Percentiles rank a stretch among this genome's conserved stretches.
Conservation (phyloP, 768 basidiomycete genomes). For the Piloderma croceum region DNA sequence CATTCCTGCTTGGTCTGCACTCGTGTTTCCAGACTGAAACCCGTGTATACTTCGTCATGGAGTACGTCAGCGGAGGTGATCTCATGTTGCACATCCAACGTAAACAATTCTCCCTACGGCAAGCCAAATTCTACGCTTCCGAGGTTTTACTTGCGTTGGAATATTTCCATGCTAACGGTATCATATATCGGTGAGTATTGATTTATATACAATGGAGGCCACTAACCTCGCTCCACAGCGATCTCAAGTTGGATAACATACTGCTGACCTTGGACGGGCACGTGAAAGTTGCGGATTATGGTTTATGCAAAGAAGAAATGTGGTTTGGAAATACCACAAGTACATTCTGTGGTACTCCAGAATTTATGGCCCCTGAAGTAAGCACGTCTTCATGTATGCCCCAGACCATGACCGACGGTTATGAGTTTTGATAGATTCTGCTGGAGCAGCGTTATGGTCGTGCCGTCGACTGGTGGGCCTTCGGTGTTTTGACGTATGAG, state of each 20-base stretch:
- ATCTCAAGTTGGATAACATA: conserved; percentile 97
- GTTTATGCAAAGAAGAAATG: conserved; percentile 99
- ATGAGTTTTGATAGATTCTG: conserved; percentile 79
- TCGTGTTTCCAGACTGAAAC: conserved; percentile 99
- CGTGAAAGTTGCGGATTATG: conserved; percentile 98
- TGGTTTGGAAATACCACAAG: conserved; percentile 93
- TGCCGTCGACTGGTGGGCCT: conserved; percentile 99
- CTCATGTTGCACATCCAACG: conserved; percentile 99
- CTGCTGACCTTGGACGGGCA: conserved; percentile 94
- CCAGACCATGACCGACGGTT: no score
- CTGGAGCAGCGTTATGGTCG: conserved; percentile 99
- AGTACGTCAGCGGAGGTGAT: conserved; percentile 98
- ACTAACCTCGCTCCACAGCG: conserved; percentile 40
- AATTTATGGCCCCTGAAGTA: conserved; percentile 99
- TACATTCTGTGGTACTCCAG: conserved; percentile 98
- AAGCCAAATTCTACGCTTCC: conserved; percentile 98
- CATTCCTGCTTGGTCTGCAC: conserved; percentile 92
- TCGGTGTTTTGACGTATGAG: conserved; percentile 97
- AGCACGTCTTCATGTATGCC: no score
- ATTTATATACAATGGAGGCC: neutral
- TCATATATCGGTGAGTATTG: conserved; percentile 84
- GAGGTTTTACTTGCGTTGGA: conserved; percentile 94
- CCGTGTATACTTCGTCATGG: conserved; percentile 99
- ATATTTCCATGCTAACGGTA: conserved; percentile 98
- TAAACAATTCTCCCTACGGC: conserved; percentile 96